Evolutionary conservation across 2,329 filamentous ascomycete species (phyloP), one percentile per base, ranked within the genome.

Genomic region (Passalora sequoiae): DNA sequence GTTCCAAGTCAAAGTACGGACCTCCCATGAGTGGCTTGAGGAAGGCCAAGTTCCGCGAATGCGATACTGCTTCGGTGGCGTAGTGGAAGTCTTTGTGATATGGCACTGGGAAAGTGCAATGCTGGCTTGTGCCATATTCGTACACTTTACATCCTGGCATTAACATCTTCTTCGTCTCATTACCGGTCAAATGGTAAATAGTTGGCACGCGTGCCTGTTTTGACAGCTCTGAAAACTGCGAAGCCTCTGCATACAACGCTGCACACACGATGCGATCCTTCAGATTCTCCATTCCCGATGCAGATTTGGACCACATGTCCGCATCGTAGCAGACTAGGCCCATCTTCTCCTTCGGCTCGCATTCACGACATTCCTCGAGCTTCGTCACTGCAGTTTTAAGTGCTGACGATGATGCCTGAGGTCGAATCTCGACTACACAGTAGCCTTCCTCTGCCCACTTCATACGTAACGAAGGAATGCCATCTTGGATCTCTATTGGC

Each of bases 401-500:
- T 5, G 50, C 29, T 20, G 51, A 36, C 6, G 44, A 40, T 5
- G 40, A 45, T 20, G 53, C 49, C n/a, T 50, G 53, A 1, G 66
- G 55, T 2, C 64, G 57, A 0, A 84, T 58, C 58, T 83, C 73
- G 0, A 69, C 77, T 3, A 85, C 79, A 0, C 75, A 68, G 51
- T 77, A 85, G 0, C 82, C 80, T 59, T 86, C 83, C 58, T 86
- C 82, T 0, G 81, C 81, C 83, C 83, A 86, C 62, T 86, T 86
- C 47, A 53, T 55, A 17, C 50, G 47, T 20, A 53, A 35, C 9
- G 50, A 53, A 17, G 53, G 53, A n/a, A 55, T 53, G 4, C 53
- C 53, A 37, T 55, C 42, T 42, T 53, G 30, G 9, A 55, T 53
- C 16, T 53, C 50, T n/a, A 51, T 21, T 8, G 49, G 40, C 2